Conservation (phyloP, 1,284 basidiomycete genomes). For the Trichosporon faecale region DNA sequence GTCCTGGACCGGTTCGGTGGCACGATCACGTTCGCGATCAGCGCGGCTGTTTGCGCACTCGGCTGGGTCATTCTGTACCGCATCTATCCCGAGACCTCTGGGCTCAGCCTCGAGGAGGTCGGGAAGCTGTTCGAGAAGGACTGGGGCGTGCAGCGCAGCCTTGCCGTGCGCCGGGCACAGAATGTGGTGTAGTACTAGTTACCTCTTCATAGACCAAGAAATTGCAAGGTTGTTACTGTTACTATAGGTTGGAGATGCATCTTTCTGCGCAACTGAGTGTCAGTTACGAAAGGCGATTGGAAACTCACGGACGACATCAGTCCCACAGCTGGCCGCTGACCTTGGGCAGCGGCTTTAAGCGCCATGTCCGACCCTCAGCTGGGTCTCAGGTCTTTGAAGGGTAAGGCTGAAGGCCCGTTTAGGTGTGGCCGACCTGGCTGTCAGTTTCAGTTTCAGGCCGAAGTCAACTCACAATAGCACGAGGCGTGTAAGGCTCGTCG, state of each 20-base stretch:
- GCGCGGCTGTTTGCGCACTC: slow-evolving; percentile 68
- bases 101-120: slow-evolving; percentile 54
- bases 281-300: too few relatives aligned
- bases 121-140: slow-evolving; percentile 53
- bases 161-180: slow-evolving; percentile 33
- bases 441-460: neutral
- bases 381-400: too few relatives aligned
- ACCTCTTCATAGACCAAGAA: neutral
- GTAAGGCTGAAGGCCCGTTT: neutral
- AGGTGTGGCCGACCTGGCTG: slow-evolving; percentile 9
- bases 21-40: slow-evolving; percentile 74
- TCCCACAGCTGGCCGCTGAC: too few relatives aligned
- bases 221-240: neutral
- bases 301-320: too few relatives aligned
- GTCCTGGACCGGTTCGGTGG: slow-evolving; percentile 73
- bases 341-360: too few relatives aligned
- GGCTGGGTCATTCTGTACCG: slow-evolving; percentile 67
- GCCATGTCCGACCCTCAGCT: too few relatives aligned
- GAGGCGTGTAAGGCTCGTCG: slow-evolving; percentile 54
- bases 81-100: slow-evolving; percentile 72
- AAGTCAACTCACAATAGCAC: slow-evolving; percentile 14
- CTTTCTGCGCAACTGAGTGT: neutral
- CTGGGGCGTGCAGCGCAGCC: slow-evolving; percentile 53
- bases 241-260: neutral
- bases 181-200: neutral